These are phyloP conservation scores for Candida insectalens DNA, from an alignment of 805 yeast species.

Conservation along the genomic window DNA sequence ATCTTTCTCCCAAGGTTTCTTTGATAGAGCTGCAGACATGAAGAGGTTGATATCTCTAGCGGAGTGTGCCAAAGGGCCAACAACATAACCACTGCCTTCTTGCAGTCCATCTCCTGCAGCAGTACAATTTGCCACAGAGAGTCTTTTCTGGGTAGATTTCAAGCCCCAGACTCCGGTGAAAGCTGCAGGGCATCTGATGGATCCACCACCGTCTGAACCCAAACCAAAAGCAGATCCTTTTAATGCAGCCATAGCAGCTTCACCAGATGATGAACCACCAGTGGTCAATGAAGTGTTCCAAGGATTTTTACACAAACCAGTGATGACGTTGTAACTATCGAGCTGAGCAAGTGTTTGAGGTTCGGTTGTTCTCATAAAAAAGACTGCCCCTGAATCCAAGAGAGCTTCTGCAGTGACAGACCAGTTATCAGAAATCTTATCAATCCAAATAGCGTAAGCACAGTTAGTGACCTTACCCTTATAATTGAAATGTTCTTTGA, in stretches of 20 bases:
- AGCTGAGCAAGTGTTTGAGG: slow-evolving; percentile 49
- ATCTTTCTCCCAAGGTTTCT: slow-evolving; percentile 50
- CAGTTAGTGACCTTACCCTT: slow-evolving; percentile 44
- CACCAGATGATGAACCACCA: slow-evolving; percentile 51
- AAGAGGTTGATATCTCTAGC: slow-evolving; percentile 40
- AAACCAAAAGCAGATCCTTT: slow-evolving; percentile 35
- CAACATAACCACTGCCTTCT: slow-evolving; percentile 34
- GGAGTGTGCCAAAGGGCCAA: slow-evolving; percentile 38
- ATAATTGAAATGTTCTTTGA: slow-evolving; percentile 47
- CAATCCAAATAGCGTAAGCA: slow-evolving; percentile 34
- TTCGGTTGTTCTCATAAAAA: slow-evolving; percentile 45
- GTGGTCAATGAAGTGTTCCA: slow-evolving; percentile 33
- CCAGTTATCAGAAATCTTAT: slow-evolving; percentile 31
- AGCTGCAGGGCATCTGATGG: slow-evolving; percentile 45
- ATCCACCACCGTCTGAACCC: slow-evolving; percentile 35
- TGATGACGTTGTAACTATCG: slow-evolving; percentile 44
- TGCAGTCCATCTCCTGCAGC: slow-evolving; percentile 32
- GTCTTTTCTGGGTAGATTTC: slow-evolving; percentile 38
- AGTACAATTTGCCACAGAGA: slow-evolving; percentile 29
- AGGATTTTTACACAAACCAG: slow-evolving; percentile 43
- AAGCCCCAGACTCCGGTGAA: slow-evolving; percentile 44
- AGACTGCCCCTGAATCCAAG: slow-evolving; percentile 44
- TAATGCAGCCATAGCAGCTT: slow-evolving; percentile 34
- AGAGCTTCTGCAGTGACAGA: slow-evolving; percentile 31
- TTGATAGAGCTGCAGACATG: slow-evolving; percentile 33